Percentiles rank a stretch among this genome's conserved stretches.
Conservation (phyloP, 306 rosid genomes). For the Canavalia ensiformis region DNA sequence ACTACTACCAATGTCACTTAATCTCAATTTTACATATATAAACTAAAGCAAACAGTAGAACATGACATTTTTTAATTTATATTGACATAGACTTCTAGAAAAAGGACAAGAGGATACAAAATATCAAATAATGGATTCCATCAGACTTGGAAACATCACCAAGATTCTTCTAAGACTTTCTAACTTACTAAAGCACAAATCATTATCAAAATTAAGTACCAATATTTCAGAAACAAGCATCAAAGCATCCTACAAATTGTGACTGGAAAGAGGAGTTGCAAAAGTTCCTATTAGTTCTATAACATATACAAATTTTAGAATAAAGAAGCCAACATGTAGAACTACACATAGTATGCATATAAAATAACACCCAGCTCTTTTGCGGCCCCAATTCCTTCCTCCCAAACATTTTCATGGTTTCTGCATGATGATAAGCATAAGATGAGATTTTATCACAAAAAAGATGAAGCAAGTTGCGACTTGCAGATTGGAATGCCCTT, state of each 20-base stretch:
- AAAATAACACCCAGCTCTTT: not conserved
- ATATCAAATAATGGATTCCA: slow-evolving; percentile 8
- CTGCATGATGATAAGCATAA: slow-evolving; percentile 46
- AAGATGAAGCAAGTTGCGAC: not conserved
- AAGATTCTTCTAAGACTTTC: not conserved
- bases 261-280: too few species aligned
- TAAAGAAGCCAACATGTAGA: slow-evolving; percentile 5
- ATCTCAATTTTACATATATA: not conserved
- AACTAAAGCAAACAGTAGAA: not conserved
- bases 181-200: not conserved
- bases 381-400: slow-evolving; percentile 24
- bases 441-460: not conserved
- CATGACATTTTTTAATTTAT: not conserved
- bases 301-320: slow-evolving; percentile 2
- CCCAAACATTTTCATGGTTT: slow-evolving; percentile 45
- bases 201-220: too few species aligned
- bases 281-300: slow-evolving; percentile 32
- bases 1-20: too few species aligned
- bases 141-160: slow-evolving; percentile 1
- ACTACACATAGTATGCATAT: not conserved
- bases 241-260: too few species aligned
- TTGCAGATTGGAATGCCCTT: not conserved
- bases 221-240: too few species aligned
- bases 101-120: not conserved
- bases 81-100: not conserved